Base-by-base conservation (phyloP, 2,329 filamentous ascomycete genomes). In the Claviceps fusiformis region DNA sequence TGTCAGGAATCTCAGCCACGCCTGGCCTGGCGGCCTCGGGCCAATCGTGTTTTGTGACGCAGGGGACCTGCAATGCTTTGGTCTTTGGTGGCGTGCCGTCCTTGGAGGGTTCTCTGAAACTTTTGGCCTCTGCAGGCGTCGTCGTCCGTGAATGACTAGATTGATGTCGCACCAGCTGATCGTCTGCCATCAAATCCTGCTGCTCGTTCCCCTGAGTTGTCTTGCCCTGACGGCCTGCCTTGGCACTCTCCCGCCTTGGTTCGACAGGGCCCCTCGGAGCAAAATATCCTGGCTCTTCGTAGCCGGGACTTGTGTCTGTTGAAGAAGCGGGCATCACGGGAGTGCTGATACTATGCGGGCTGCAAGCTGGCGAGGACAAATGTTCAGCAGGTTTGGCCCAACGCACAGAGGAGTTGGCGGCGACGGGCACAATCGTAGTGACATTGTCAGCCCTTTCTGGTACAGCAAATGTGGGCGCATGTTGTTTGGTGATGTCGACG, bases 231-330 rank as follows among this genome's bases (percentile, higher is more conserved):
- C 44, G 31, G 13, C 31, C 19, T 17, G 19, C 15, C 17, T 50
- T 39, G 17, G 5, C 27, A 15, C 74, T 75, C 53, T 68, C 67
- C 39, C 72, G 71, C 41, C 54, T 75, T 57, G 76, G 72, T 27
- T 77, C 74, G 24, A 55, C 59, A n/a, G 70, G 70, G 17, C 37
- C n/a, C n/a, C 17, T 35, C n/a, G 47, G 24, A 39, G 82, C 75
- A 17, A 74, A 67, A 60, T 79, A 80, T 47, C 79, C 76, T 50
- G 79, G 73, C 19, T 75, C 77, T 51, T 89, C 85, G 54, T 85
- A 80, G 54, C 86, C 86, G 1, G 86, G 83, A 61, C 86, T 90
- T 1, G 87, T 90, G 60, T 86, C 83, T 1, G 86, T 81, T 1
- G 87, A 90, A 7, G 76, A 78, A 59, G 85, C 80, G 57, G 83